A percentile compares a stretch with the other conserved stretches of the same genome.
Conservation (phyloP, 2,329 filamentous ascomycete species). For the Colletotrichum musicola region DNA sequence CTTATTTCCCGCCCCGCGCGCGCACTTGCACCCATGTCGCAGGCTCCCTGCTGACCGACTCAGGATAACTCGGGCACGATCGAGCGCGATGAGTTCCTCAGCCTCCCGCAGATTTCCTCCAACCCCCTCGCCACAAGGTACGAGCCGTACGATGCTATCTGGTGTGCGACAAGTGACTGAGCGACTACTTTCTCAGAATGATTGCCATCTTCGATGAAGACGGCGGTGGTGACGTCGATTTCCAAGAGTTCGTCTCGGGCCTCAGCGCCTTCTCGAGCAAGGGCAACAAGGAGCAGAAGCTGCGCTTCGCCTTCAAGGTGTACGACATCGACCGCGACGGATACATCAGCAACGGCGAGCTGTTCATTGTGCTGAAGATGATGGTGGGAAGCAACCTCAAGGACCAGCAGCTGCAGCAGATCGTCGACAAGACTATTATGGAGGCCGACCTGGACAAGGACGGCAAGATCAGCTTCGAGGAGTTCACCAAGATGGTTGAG, state of each 20-base stretch:
- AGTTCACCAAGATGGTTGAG: conserved; percentile 99
- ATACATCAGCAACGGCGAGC: conserved; percentile 98
- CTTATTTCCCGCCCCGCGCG: conserved; percentile 3
- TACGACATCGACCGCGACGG: conserved; percentile 99
- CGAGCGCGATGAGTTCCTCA: conserved; percentile 98
- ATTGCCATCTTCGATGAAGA: conserved; percentile 99
- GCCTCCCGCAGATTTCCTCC: conserved; percentile 95
- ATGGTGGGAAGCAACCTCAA: conserved; percentile 99
- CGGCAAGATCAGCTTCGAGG: conserved; percentile 98
- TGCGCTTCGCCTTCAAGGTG: conserved; percentile 97
- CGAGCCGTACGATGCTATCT: conserved; percentile 16
- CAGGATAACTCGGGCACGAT: conserved; percentile 98
- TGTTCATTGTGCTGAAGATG: conserved; percentile 99
- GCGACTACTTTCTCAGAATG: conserved; percentile 73
- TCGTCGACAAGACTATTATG: conserved; percentile 99
- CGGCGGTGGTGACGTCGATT: conserved; percentile 96
- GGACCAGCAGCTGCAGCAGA: conserved; percentile 98
- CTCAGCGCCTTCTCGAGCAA: conserved; percentile 96
- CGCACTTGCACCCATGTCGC: not conserved
- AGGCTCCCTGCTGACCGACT: conserved; percentile 22
- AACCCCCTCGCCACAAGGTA: conserved; percentile 97
- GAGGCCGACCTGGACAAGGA: conserved; percentile 96
- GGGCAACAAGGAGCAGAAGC: conserved; percentile 99
- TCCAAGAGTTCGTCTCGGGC: conserved; percentile 97
- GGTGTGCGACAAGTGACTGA: not conserved